Base-by-base conservation (phyloP, 371 early-diverging fungal species). In the Syncephalis fuscata region DNA sequence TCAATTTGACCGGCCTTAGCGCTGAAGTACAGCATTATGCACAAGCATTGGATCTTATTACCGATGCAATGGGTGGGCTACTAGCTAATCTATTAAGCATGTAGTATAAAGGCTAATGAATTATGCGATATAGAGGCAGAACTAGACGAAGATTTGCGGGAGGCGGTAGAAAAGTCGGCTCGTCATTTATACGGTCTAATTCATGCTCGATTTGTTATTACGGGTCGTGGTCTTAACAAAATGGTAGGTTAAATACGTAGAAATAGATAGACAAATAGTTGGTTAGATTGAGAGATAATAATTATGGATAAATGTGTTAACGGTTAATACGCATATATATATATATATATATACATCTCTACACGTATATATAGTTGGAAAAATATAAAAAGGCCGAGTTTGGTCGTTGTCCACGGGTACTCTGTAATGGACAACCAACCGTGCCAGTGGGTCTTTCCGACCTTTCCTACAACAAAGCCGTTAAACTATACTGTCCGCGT, bases 371-470 rank as follows among this genome's bases (percentile, higher is more conserved):
- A 38, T 55, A 80, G 76, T 57, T 86, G 48, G 88, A 92, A 50
- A 88, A 88, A 65, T 88, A 81, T 56, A 80, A 81, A 56, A 74
- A 76, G 38, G 81, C 74, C 14, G 87, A 88, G 45, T 99, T 95
- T 66, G 99, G 99, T 4, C 71, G 75, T 42, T 99, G 99, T 66
- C 92, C 92, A 1, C 73, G 98, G 45, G 82, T 82, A 4, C 78
- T 80, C 16, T 99, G 99, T 64, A 73, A 79, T 48, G 76, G 80
- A 45, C 74, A 78, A 57, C 73, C 84, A 23, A 66, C 83, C 45
- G 56, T 98, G 45, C 98, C 98, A 0, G 82, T 88, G 17, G 99
- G 98, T 0, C 54, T 89, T 23, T 79, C 82, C 10, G 96, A 98
- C 61, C 61, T 75, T 25, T 82, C 90, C 11, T 71, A 78, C 49